phyloP scores from a whole-genome alignment of 2,329 filamentous ascomycete genomes.

The Cercospora sp. region DNA sequence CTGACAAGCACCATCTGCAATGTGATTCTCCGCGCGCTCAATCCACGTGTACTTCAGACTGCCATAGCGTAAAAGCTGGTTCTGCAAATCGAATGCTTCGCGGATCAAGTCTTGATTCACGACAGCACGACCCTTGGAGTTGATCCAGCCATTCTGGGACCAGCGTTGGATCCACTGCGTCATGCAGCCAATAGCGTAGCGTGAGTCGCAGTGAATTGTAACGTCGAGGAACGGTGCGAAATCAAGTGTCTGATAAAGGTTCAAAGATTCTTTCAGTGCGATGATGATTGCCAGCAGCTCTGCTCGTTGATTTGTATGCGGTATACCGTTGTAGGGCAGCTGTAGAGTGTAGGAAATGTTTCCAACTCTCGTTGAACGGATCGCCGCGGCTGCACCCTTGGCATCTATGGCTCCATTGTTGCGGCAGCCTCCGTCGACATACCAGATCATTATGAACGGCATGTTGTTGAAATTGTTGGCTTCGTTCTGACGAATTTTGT shows the following conservation, averaged over 20 bases:
- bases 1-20: neutral
- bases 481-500: too few relatives aligned
- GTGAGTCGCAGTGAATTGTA: neutral
- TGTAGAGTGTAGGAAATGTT: neutral
- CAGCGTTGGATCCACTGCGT: neutral
- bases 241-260: neutral
- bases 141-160: neutral
- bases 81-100: neutral
- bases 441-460: slow-evolving; percentile 18
- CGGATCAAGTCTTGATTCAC: neutral
- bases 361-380: neutral
- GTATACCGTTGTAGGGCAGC: neutral
- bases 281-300: slow-evolving; percentile 21
- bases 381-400: slow-evolving; percentile 19
- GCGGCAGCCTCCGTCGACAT: slow-evolving; percentile 24
- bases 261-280: neutral
- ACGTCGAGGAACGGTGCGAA: neutral
- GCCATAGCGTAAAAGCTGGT: too few relatives aligned
- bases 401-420: slow-evolving; percentile 14
- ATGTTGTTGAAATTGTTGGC: neutral
- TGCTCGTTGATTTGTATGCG: slow-evolving; percentile 22
- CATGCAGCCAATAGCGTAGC: neutral
- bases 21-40: neutral
- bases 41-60: neutral
- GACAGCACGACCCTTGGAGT: neutral